Evolutionary conservation across 352 stramenopile species (phyloP), one percentile per base, ranked within the genome.

Genomic region (Blastocystis sp.): DNA sequence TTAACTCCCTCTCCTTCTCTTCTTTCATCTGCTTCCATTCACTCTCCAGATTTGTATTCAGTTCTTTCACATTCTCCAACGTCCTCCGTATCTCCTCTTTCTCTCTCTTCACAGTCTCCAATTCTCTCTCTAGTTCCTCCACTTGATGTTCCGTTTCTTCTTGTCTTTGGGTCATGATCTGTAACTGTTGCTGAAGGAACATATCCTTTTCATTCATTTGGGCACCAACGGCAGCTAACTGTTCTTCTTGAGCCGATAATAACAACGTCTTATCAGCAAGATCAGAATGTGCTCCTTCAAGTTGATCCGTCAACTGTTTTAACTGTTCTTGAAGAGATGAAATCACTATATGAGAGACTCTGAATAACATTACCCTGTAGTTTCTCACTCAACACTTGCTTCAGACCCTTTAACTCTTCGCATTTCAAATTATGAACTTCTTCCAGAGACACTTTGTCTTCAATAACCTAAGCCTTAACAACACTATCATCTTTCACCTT

Each of bases 401-500:
- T 64, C 17, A 84, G 4, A 17, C 59, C 0, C 44, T 40, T 68
- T 27, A 84, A 15, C 30, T 84, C 73, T 17, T 68, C n/a, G 27
- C 73, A 84, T 35, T 84, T 66, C 53, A 48, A 22, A 24, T 66
- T 66, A 57, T 84, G 59, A n/a, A 42, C 4, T 22, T 68, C 51
- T 24, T 84, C 73, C 22, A 54, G 9, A 11, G 42, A 64, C 19
- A 68, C 35, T 24, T 84, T 84, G 7, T 84, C 73, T 44, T 64
- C 13, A 13, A 66, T 53, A 0, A 84, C 30, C 53, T 84, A 64
- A 5, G 40, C 4, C 48, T 27, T 53, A 33, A 51, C 4, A 54
- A 33, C 2, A 51, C n/a, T n/a, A 24, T 33, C 0, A 22, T 48
- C 27, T n/a, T 7, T n/a, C 35, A 76, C 64, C 22, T 44, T 76